These are phyloP conservation scores for Akanthomyces muscarius DNA, from an alignment of 2,329 filamentous ascomycete genomes.

Conservation along the genomic window DNA sequence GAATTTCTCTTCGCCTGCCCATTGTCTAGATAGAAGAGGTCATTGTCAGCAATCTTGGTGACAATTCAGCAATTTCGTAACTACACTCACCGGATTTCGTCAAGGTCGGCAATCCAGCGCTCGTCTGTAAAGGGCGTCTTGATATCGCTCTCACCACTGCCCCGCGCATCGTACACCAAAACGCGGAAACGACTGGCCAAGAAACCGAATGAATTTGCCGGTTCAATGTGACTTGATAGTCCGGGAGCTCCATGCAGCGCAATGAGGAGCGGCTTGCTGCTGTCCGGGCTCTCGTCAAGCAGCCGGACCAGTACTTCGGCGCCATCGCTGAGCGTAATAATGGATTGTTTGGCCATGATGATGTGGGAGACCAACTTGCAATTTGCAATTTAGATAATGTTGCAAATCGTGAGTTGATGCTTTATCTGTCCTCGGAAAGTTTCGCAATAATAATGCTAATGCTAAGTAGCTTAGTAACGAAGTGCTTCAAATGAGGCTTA, in stretches of 20 bases:
- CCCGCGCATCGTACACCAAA: constrained; percentile 24
- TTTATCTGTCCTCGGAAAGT: not conserved
- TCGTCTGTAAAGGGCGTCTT: constrained; percentile 24
- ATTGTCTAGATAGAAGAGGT: not conserved
- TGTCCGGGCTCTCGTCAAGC: constrained; percentile 19
- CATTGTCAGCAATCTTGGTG: not conserved
- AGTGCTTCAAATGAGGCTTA: not conserved
- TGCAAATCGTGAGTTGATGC: not conserved
- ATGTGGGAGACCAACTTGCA: not conserved
- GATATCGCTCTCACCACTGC: constrained; percentile 24
- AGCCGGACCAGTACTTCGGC: constrained; percentile 20
- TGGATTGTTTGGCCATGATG: not conserved
- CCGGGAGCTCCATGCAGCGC: constrained; percentile 25
- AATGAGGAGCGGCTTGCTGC: constrained; percentile 22
- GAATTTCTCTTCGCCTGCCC: constrained; percentile 22
- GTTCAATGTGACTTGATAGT: constrained; percentile 23
- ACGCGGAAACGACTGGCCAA: constrained; percentile 22
- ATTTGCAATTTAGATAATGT: too few species aligned
- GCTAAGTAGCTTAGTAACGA: not conserved
- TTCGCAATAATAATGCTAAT: not conserved
- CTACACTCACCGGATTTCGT: constrained; percentile 23
- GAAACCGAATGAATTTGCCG: constrained; percentile 21
- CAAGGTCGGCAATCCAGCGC: constrained; percentile 25
- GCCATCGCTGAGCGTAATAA: constrained; percentile 23
- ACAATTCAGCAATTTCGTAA: not conserved